Evolutionary conservation across 257 asterid species (phyloP), one percentile per base, ranked within the genome.

Genomic region (Linaria vulgaris): DNA sequence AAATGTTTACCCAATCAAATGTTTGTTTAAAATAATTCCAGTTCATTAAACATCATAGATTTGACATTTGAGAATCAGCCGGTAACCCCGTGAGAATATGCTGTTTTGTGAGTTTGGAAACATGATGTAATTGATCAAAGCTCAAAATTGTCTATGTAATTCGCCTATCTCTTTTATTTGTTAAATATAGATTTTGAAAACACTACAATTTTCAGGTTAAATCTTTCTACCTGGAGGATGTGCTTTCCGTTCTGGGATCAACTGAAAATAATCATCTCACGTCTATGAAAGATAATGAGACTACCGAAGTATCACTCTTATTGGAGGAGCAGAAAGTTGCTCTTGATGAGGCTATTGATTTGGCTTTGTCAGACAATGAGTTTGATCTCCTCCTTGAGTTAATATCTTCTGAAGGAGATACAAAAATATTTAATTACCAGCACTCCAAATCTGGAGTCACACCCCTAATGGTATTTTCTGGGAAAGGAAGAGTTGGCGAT

Each of bases 381-480:
- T 77, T 87, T 49, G 88, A 82, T 46, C 70, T 88, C 47, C 95
- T 92, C 39, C 82, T 81, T 12, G 97, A 90, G 69, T 71, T 83
- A 37, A 74, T 87, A 66, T 79, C 91, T 56, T 83, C 94, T 66
- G 80, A 76, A 58, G 91, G 79, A 11, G 76, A 82, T 46, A 73
- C 73, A 1, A 72, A 78, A 67, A 71, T 74, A 30, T 69, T 79
- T 53, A 83, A 87, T 76, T 84, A 83, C 76, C 94, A 82, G 83
- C 96, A 94, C 67, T 83, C 95, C 12, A 68, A 67, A 67, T 83
- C 88, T 14, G 95, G 96, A 63, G 73, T 80, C 57, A 83, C 96
- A 17, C 94, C 99, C 25, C 78, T 94, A 30, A 94, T 94, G 99
- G 94, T 85, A 39, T 87, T 90, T 73, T 82, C 95, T 21, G 80